A percentile compares a stretch with the other conserved stretches of the same genome.
Evolutionary conservation across 176 grass and related monocot species (phyloP).

Genomic region (Oryza coarctata): DNA sequence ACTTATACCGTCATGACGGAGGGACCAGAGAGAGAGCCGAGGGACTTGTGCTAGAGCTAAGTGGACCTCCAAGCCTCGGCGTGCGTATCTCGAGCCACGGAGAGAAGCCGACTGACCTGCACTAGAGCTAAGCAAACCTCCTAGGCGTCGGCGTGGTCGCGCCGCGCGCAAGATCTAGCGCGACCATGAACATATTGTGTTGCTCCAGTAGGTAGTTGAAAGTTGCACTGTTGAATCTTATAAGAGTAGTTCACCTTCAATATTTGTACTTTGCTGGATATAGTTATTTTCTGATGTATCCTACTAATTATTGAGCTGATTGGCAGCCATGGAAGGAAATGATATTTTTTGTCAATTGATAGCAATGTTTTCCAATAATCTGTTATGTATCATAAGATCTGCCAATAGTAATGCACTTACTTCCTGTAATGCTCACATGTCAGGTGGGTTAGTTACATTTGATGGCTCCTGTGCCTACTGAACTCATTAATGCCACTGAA

Average conservation of each 20-base stretch:
- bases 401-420: neutral
- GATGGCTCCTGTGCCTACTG: neutral
- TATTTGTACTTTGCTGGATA: neutral
- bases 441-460: neutral
- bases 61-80: no score
- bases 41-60: no score
- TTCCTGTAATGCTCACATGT: neutral
- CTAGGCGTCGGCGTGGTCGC: no score
- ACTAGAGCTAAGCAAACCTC: no score
- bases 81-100: no score
- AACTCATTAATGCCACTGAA: neutral
- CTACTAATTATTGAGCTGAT: neutral
- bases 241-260: neutral
- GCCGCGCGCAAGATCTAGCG: no score
- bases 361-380: neutral
- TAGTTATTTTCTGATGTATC: neutral
- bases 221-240: neutral
- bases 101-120: no score
- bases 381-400: neutral
- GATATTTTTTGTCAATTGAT: neutral
- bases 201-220: neutral
- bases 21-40: no score
- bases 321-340: neutral
- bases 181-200: neutral
- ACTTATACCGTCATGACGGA: no score